phyloP scores from a whole-genome alignment of 805 yeast genomes.

The Barnettozyma sucrosica region DNA sequence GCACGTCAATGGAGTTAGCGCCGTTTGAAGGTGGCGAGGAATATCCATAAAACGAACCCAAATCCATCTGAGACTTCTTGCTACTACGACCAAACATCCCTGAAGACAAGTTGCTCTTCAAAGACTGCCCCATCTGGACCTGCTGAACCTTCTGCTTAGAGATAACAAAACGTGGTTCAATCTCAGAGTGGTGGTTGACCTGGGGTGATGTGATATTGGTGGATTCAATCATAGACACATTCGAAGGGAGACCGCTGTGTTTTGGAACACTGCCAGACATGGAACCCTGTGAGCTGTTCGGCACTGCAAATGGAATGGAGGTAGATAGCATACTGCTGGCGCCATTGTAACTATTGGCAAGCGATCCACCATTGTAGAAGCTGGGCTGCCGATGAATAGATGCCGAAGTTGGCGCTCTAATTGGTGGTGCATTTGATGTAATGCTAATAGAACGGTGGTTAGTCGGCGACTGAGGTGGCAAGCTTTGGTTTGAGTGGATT shows the following conservation, averaged over 20 bases:
- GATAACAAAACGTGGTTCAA: constrained; percentile 84
- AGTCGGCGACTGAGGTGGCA: constrained; percentile 1
- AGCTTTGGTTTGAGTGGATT: constrained; percentile 1
- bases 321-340: constrained; percentile 17
- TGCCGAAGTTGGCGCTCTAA: constrained; percentile 25
- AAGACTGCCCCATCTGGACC: constrained; percentile 19
- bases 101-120: constrained; percentile 27
- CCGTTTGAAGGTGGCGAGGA: constrained; percentile 11
- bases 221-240: constrained; percentile 40
- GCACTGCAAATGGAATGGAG: constrained; percentile 24
- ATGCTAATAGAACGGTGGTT: constrained; percentile 1
- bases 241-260: constrained; percentile 34
- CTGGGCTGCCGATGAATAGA: constrained; percentile 26
- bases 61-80: constrained; percentile 32
- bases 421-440: constrained; percentile 25
- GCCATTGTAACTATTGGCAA: constrained; percentile 11
- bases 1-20: constrained; percentile 7
- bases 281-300: constrained; percentile 11
- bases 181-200: constrained; percentile 45
- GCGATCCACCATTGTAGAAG: constrained; percentile 8
- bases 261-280: constrained; percentile 23
- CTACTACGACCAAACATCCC: constrained; percentile 38
- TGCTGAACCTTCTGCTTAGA: constrained; percentile 63
- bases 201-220: constrained; percentile 68
- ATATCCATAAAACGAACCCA: constrained; percentile 24